These are phyloP conservation scores for Malus hybrid DNA, from an alignment of 331 rosid species.

Conservation along the genomic window DNA sequence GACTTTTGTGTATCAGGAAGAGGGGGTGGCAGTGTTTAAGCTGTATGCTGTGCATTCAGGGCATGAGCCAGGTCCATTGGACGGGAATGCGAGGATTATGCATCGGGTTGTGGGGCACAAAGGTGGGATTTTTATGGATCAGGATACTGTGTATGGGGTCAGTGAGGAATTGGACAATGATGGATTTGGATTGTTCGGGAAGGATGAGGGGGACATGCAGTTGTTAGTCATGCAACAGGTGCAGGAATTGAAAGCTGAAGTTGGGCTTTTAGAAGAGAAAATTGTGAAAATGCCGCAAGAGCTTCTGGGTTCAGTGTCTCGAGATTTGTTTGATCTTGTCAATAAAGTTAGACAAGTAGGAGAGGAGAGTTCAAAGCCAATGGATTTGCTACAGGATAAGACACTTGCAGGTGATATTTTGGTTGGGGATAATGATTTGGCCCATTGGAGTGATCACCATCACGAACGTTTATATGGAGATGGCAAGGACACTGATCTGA, in stretches of 20 bases:
- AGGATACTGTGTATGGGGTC: slow-evolving; percentile 86
- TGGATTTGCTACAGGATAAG: slow-evolving; percentile 58
- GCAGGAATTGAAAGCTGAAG: slow-evolving; percentile 79
- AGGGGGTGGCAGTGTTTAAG: slow-evolving; percentile 86
- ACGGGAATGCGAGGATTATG: slow-evolving; percentile 97
- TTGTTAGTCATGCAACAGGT: slow-evolving; percentile 78
- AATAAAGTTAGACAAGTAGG: slow-evolving; percentile 68
- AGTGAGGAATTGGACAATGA: slow-evolving; percentile 85
- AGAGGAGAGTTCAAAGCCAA: slow-evolving; percentile 49
- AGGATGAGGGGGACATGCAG: slow-evolving; percentile 78
- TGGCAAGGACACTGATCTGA: slow-evolving; percentile 82
- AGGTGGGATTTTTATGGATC: slow-evolving; percentile 77
- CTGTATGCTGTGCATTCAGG: slow-evolving; percentile 97
- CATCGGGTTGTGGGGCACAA: slow-evolving; percentile 93
- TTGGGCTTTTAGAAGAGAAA: slow-evolving; percentile 68
- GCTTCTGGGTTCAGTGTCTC: slow-evolving; percentile 63
- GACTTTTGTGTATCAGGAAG: slow-evolving; percentile 95
- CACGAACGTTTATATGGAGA: slow-evolving; percentile 73
- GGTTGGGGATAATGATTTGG: slow-evolving; percentile 90
- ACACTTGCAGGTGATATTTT: slow-evolving; percentile 62
- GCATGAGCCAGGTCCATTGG: slow-evolving; percentile 97
- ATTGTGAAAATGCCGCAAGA: slow-evolving; percentile 57
- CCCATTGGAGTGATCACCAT: slow-evolving; percentile 83
- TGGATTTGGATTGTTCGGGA: slow-evolving; percentile 73
- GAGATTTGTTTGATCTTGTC: slow-evolving; percentile 69